Conservation (phyloP, 305 asterid genomes). For the Euphrasia arctica region DNA sequence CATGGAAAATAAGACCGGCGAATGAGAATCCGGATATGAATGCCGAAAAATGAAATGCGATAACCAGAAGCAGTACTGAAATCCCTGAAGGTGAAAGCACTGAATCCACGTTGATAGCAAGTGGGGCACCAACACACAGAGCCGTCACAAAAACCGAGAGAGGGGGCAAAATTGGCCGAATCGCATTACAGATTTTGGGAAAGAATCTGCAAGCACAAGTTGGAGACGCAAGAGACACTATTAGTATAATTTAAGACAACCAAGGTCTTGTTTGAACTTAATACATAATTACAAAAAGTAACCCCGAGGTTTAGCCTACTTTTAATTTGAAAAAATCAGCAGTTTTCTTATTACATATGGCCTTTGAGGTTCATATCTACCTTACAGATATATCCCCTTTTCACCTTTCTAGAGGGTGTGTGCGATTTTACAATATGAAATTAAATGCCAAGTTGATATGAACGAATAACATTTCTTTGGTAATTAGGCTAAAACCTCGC, state of each 20-base stretch:
- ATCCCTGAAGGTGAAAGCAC: conserved; percentile 81
- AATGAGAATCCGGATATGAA: conserved; percentile 62
- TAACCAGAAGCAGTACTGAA: conserved; percentile 77
- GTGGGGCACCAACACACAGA: conserved; percentile 96
- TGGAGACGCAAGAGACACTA: conserved; percentile 23
- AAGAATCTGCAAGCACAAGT: conserved; percentile 56
- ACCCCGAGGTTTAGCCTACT: background rate
- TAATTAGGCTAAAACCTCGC: too few species aligned
- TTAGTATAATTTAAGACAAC: background rate
- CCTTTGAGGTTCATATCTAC: background rate
- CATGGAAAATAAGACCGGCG: conserved; percentile 56
- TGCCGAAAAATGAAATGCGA: conserved; percentile 73
- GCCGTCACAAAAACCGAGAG: conserved; percentile 88
- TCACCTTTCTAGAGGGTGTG: too few species aligned
- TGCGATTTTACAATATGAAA: too few species aligned
- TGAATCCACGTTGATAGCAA: conserved; percentile 75
- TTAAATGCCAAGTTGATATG: too few species aligned
- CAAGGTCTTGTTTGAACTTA: background rate
- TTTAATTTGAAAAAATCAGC: background rate
- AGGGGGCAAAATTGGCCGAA: conserved; percentile 70
- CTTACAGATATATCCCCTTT: too few species aligned
- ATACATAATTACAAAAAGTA: background rate
- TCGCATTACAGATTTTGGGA: conserved; percentile 55
- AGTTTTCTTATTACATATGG: background rate
- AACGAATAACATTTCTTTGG: too few species aligned